phyloP scores from a whole-genome alignment of 345 rosid genomes.

The Salix exigua region DNA sequence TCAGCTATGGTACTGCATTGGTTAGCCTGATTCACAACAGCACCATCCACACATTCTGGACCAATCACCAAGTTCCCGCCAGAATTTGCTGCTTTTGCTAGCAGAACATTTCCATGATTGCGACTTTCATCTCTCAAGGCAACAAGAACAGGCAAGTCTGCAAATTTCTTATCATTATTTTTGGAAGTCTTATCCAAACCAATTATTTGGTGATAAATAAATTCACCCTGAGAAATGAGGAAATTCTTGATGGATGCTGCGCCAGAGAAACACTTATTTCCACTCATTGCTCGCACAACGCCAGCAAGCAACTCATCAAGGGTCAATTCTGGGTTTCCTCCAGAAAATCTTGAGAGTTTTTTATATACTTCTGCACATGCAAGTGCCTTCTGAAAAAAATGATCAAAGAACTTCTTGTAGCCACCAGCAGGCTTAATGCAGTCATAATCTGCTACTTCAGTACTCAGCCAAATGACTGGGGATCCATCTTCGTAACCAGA shows the following conservation, averaged over 20 bases:
- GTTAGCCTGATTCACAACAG: slow-evolving; percentile 16
- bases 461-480: slow-evolving; percentile 29
- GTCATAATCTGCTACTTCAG: slow-evolving; percentile 26
- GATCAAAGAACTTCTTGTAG: slow-evolving; percentile 20
- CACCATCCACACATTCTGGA: slow-evolving; percentile 7
- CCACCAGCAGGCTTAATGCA: slow-evolving; percentile 23
- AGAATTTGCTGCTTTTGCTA: slow-evolving; percentile 1
- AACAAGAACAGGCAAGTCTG: slow-evolving; percentile 18
- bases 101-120: slow-evolving; percentile 9
- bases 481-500: slow-evolving; percentile 33
- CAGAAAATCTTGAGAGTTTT: slow-evolving; percentile 23
- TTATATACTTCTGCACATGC: slow-evolving; percentile 23
- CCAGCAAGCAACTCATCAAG: slow-evolving; percentile 34
- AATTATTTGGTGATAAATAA: slow-evolving; percentile 23
- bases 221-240: slow-evolving; percentile 27
- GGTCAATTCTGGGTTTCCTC: slow-evolving; percentile 21
- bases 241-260: slow-evolving; percentile 22
- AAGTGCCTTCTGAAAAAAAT: slow-evolving; percentile 24
- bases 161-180: slow-evolving; percentile 16
- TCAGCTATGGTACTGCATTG: slow-evolving; percentile 25
- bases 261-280: slow-evolving; percentile 19
- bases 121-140: slow-evolving; percentile 20
- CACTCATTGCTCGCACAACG: slow-evolving; percentile 29
- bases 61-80: slow-evolving; percentile 33
- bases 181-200: slow-evolving; percentile 26